These are phyloP conservation scores for Leishmania amazonensis DNA, from an alignment of 208 protist species.

Conservation along the genomic window DNA sequence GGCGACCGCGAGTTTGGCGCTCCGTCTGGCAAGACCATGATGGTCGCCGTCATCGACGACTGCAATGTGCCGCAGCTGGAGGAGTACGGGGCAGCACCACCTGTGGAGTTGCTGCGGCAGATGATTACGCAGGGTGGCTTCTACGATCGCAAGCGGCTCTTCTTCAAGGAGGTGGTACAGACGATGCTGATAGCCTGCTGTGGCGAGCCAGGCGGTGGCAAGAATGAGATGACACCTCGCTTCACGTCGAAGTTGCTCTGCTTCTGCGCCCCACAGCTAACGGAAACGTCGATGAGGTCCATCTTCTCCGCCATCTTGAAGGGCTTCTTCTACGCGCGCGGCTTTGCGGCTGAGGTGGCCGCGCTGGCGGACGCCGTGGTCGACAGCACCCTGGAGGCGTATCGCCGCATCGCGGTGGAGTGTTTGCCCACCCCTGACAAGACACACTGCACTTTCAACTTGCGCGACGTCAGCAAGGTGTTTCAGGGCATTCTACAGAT, in stretches of 20 bases:
- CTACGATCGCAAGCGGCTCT: slow-evolving; percentile 90
- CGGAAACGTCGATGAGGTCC: slow-evolving; percentile 70
- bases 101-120: slow-evolving; percentile 95
- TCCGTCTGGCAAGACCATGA: slow-evolving; percentile 74
- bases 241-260: slow-evolving; percentile 91
- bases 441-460: slow-evolving; percentile 99
- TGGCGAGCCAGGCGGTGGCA: slow-evolving; percentile 95
- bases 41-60: slow-evolving; percentile 95
- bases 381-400: slow-evolving; percentile 93
- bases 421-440: slow-evolving; percentile 97
- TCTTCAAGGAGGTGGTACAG: slow-evolving; percentile 93
- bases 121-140: slow-evolving; percentile 91
- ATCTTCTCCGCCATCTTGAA: slow-evolving; percentile 96
- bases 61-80: slow-evolving; percentile 95
- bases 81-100: slow-evolving; percentile 94
- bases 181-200: slow-evolving; percentile 90
- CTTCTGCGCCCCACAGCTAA: slow-evolving; percentile 93
- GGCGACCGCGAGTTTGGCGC: slow-evolving; percentile 85
- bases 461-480: slow-evolving; percentile 97
- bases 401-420: slow-evolving; percentile 91
- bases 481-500: slow-evolving; percentile 95
- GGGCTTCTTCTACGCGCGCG: slow-evolving; percentile 69
- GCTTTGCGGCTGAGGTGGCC: slow-evolving; percentile 44
- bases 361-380: slow-evolving; percentile 73
- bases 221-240: slow-evolving; percentile 92